Base-by-base conservation (phyloP, 805 yeast genomes). In the Cyberlindnera subsufficiens region DNA sequence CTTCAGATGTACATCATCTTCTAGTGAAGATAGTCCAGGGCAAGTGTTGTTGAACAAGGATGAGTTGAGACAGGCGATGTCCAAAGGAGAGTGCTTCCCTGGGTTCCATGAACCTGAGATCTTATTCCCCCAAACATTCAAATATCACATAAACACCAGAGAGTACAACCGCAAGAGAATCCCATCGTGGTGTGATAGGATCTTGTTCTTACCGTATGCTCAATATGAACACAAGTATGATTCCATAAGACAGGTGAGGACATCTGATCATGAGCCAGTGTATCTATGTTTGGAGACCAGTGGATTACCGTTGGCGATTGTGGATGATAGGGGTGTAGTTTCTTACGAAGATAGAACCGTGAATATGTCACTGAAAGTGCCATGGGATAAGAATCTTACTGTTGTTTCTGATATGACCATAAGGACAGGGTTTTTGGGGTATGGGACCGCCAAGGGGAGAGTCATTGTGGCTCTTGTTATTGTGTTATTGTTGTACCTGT, bases 161-260 rank as follows among this genome's bases (percentile, higher is more conserved):
- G 61, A 64, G 9, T 85, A 77, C 59, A 75, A 77, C 46, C 34
- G 59, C 2, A 80, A 78, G 50, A 68, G 96, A 42, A 65, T 67
- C 1, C 95, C 96, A 0, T 82, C 95, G 6, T 90, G 96, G 95
- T 89, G 96, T 62, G 98, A 90, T 59, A 65, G 98, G 41, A 75
- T 90, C 6, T 59, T 90, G 37, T 86, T 67, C 54, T 74, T 75
- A 42, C 57, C 68, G 2, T 76, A 80, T 44, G 45, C 47, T 11
- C 35, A 39, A 2, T 41, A 68, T 5, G 45, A 77, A 1, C 50
- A 61, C 13, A 55, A 58, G 4, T 88, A 88, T 60, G 53, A 63
- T 25, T 69, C 85, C 6, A 51, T 85, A 1, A 58, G 66, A 1
- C 58, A 66, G 0, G 61, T 82, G 32, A 61, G 64, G 5, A 65